These are phyloP conservation scores for Colletotrichum limetticola DNA, from an alignment of 2,329 filamentous ascomycete species.

Conservation along the genomic window DNA sequence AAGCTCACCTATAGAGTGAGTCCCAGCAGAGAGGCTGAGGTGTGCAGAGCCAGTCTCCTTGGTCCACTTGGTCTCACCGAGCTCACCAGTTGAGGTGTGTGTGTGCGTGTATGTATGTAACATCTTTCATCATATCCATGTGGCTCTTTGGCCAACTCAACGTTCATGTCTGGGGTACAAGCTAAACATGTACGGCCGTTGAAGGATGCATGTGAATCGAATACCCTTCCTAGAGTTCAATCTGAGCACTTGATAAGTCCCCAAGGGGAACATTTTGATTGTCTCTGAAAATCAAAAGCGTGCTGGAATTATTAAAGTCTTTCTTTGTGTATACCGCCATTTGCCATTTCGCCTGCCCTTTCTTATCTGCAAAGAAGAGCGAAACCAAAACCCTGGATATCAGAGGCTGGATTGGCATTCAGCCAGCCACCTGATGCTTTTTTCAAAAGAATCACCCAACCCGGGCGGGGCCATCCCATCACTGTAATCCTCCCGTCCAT, in stretches of 20 bases:
- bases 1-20: too few species aligned
- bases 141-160: neutral
- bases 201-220: neutral
- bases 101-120: too few species aligned
- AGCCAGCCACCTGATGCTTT: too few species aligned
- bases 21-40: neutral
- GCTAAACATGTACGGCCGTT: neutral
- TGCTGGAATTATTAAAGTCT: neutral
- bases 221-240: too few species aligned
- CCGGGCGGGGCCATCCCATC: neutral
- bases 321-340: neutral
- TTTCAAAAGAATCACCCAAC: too few species aligned
- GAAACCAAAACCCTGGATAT: too few species aligned
- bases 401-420: too few species aligned
- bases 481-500: neutral
- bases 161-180: neutral
- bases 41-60: neutral
- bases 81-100: slow-evolving; percentile 1
- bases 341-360: neutral
- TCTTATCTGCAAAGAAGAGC: neutral
- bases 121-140: too few species aligned
- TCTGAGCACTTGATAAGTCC: neutral
- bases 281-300: neutral
- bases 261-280: neutral
- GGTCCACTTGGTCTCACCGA: neutral